Evolutionary conservation across 441 rosid genomes (phyloP).

Genomic region (Erodium moschatum): DNA sequence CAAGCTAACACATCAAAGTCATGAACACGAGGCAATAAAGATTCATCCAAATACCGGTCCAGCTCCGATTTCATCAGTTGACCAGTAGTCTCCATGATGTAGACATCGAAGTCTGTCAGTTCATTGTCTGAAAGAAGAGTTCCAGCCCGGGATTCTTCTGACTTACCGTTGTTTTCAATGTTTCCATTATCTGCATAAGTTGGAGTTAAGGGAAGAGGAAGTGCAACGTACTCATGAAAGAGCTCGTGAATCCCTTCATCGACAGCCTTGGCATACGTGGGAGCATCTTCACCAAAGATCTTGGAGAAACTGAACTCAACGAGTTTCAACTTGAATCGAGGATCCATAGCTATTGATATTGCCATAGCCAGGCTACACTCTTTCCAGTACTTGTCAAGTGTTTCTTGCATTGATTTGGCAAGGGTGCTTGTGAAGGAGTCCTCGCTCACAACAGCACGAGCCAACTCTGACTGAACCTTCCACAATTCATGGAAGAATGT

Average conservation of each 20-base stretch:
- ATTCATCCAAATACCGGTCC: constrained; percentile 76
- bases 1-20: constrained; percentile 70
- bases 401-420: constrained; percentile 51
- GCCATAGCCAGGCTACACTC: constrained; percentile 74
- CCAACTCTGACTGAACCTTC: constrained; percentile 68
- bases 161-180: constrained; percentile 14
- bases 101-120: constrained; percentile 61
- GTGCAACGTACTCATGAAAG: constrained; percentile 54
- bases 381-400: constrained; percentile 58
- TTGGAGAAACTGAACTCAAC: constrained; percentile 77
- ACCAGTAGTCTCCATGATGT: constrained; percentile 65
- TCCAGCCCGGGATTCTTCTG: constrained; percentile 33
- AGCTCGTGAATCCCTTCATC: constrained; percentile 70
- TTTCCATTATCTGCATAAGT: constrained; percentile 43
- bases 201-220: constrained; percentile 46
- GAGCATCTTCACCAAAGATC: constrained; percentile 70
- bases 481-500: constrained; percentile 69
- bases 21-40: constrained; percentile 55
- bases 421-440: constrained; percentile 45
- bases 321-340: constrained; percentile 88
- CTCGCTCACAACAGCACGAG: constrained; percentile 38
- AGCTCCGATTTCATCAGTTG: constrained; percentile 65
- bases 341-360: constrained; percentile 71
- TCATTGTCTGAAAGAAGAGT: constrained; percentile 42
- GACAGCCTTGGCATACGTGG: constrained; percentile 45